phyloP scores from a whole-genome alignment of 1,139 yeast genomes.

The Debaryomycetaceae sp. region DNA sequence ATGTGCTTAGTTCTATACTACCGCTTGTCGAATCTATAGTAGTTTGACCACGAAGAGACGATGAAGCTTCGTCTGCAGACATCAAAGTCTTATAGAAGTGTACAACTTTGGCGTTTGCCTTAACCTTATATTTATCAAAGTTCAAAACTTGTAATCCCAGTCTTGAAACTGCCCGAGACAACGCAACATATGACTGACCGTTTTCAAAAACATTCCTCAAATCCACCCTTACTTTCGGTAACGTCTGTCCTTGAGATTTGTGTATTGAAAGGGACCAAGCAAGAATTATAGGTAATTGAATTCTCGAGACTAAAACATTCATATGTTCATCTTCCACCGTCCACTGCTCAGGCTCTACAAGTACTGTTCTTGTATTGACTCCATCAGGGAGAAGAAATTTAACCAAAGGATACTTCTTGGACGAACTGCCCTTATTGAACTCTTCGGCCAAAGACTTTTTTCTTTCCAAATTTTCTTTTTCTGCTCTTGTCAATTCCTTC shows the following conservation, averaged over 20 bases:
- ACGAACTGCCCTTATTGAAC: slow-evolving; percentile 18
- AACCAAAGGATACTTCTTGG: slow-evolving; percentile 64
- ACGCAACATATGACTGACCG: slow-evolving; percentile 94
- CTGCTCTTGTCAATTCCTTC: slow-evolving; percentile 8
- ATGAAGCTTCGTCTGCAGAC: slow-evolving; percentile 17
- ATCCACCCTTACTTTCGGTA: slow-evolving; percentile 80
- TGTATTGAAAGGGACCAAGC: slow-evolving; percentile 97
- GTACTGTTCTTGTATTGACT: slow-evolving; percentile 58
- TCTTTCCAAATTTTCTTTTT: slow-evolving; percentile 14
- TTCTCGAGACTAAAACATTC: slow-evolving; percentile 27
- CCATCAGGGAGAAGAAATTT: slow-evolving; percentile 71
- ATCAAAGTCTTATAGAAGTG: slow-evolving; percentile 50
- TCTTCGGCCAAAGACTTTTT: slow-evolving; percentile 16
- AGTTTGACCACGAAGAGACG: neutral
- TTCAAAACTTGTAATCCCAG: slow-evolving; percentile 76
- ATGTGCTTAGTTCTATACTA: neutral
- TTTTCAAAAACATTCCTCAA: slow-evolving; percentile 74
- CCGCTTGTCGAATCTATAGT: neutral
- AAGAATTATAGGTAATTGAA: slow-evolving; percentile 76
- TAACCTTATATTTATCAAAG: slow-evolving; percentile 56
- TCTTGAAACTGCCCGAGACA: slow-evolving; percentile 80
- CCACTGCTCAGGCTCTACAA: slow-evolving; percentile 46
- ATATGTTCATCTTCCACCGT: slow-evolving; percentile 38
- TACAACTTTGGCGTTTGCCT: slow-evolving; percentile 60
- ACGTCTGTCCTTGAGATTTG: slow-evolving; percentile 94